Evolutionary conservation across 257 asterid genomes (phyloP).

Genomic region (Solanum stenotomum): DNA sequence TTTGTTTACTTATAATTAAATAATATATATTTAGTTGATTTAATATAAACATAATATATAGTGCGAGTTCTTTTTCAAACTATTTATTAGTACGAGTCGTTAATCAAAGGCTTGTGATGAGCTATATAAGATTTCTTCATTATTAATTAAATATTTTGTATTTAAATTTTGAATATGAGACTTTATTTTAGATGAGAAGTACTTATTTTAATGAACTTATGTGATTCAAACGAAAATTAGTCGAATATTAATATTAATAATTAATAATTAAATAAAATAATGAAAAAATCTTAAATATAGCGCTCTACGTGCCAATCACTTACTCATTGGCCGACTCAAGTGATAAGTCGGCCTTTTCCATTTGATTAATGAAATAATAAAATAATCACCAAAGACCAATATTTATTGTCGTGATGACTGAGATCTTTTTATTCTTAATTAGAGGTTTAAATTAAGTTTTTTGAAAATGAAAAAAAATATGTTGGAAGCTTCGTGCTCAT

Average conservation of each 20-base stretch:
- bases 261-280: neutral
- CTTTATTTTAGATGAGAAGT: neutral
- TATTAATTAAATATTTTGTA: neutral
- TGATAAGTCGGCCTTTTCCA: neutral
- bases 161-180: neutral
- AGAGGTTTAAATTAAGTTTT: neutral
- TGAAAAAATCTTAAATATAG: neutral
- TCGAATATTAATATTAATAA: neutral
- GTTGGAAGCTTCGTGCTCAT: neutral
- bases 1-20: neutral
- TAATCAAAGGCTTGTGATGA: neutral
- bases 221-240: neutral
- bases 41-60: neutral
- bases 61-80: neutral
- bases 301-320: neutral
- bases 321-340: neutral
- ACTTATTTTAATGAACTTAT: neutral
- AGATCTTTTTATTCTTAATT: rapidly evolving
- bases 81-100: too few species aligned
- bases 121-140: neutral
- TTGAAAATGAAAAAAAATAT: too few species aligned
- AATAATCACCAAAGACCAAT: neutral
- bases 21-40: neutral
- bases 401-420: rapidly evolving
- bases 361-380: neutral